Evolutionary conservation across 352 stramenopile species (phyloP).

Genomic region (Blastocystis sp.): DNA sequence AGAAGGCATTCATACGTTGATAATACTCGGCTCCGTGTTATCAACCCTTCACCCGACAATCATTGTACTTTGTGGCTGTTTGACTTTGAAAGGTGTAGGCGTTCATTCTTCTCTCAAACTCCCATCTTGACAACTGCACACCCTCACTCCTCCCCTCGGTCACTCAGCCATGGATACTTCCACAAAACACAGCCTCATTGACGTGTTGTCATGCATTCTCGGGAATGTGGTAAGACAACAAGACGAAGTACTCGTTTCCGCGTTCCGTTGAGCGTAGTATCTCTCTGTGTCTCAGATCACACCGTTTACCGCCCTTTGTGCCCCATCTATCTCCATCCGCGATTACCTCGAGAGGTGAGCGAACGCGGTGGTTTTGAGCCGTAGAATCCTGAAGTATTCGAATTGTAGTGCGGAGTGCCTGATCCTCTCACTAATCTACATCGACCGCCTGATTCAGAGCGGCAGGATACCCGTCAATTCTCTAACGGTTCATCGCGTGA

Average conservation of each 20-base stretch:
- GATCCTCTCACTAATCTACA: slow-evolving; percentile 47
- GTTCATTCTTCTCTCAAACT: not conserved
- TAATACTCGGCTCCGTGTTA: not conserved
- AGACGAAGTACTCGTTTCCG: not conserved
- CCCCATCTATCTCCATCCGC: slow-evolving; percentile 20
- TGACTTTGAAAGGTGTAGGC: not conserved
- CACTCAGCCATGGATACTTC: slow-evolving; percentile 25
- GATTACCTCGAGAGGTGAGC: slow-evolving; percentile 33
- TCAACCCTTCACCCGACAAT: not conserved
- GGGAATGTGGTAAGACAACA: slow-evolving; percentile 33
- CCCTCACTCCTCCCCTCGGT: not conserved
- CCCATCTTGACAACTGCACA: not conserved
- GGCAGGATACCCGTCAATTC: slow-evolving; percentile 38
- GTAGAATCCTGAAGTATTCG: slow-evolving; percentile 52
- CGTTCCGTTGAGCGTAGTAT: not conserved
- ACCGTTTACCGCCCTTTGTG: slow-evolving; percentile 30
- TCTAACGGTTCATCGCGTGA: slow-evolving; percentile 42
- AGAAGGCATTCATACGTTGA: not conserved
- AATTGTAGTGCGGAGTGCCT: slow-evolving; percentile 63
- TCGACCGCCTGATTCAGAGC: slow-evolving; percentile 65
- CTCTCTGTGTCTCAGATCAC: slow-evolving; percentile 16
- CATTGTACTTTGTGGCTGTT: not conserved
- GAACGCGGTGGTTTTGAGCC: not conserved
- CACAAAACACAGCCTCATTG: slow-evolving; percentile 44
- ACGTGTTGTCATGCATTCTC: slow-evolving; percentile 57